phyloP scores from a whole-genome alignment of 768 basidiomycete genomes.

The Suillus subluteus region DNA sequence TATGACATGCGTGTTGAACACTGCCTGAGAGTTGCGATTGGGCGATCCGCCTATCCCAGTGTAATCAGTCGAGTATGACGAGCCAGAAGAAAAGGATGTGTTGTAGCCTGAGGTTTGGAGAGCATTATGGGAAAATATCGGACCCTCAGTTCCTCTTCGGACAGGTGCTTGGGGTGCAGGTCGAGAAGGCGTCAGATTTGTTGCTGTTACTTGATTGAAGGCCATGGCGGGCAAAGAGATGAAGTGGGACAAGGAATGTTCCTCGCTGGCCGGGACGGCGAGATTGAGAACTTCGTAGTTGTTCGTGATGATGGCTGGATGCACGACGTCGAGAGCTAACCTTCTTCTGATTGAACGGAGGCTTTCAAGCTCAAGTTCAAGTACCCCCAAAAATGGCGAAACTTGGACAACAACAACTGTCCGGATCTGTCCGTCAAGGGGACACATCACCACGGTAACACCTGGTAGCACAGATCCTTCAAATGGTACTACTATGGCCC shows the following conservation, averaged over 20 bases:
- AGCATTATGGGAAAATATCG: constrained; percentile 36
- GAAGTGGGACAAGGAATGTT: constrained; percentile 12
- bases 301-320: constrained; percentile 5
- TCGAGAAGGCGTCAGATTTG: constrained; percentile 74
- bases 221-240: constrained; percentile 41
- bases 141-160: constrained; percentile 47
- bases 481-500: not conserved
- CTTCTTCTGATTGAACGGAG: not conserved
- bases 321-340: not conserved
- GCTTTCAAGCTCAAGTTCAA: constrained; percentile 7
- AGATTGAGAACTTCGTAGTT: not conserved
- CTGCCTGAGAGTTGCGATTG: constrained; percentile 47
- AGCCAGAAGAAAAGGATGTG: constrained; percentile 58
- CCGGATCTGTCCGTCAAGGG: constrained; percentile 34
- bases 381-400: constrained; percentile 12
- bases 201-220: constrained; percentile 51
- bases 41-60: constrained; percentile 85
- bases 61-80: constrained; percentile 69
- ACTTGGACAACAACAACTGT: constrained; percentile 14
- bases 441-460: constrained; percentile 35
- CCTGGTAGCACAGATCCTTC: not conserved
- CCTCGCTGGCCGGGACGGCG: constrained; percentile 14
- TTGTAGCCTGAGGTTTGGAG: constrained; percentile 62
- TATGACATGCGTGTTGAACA: constrained; percentile 50
- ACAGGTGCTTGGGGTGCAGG: constrained; percentile 76